Conservation (phyloP, 208 protist species). For the Strigomonas culicis region DNA sequence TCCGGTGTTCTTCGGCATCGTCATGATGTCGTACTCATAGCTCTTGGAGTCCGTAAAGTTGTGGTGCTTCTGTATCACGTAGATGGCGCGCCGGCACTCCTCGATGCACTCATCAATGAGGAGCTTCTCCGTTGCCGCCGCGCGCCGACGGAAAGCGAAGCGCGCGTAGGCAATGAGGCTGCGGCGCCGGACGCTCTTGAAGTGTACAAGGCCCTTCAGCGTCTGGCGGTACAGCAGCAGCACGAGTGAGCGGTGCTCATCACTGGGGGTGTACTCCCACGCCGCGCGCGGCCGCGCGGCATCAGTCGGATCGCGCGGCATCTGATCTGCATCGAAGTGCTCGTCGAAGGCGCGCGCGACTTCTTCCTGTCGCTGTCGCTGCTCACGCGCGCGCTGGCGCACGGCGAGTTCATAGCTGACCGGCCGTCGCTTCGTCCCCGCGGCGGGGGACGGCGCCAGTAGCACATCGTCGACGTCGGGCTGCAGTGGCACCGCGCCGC, state of each 20-base stretch:
- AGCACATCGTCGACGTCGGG: background rate
- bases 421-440: slow-evolving; percentile 22
- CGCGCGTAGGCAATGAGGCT: slow-evolving; percentile 85
- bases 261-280: slow-evolving; percentile 69
- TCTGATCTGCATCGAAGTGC: slow-evolving; percentile 45
- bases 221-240: slow-evolving; percentile 80
- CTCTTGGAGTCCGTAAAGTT: slow-evolving; percentile 65
- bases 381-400: slow-evolving; percentile 26
- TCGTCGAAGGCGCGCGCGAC: slow-evolving; percentile 17
- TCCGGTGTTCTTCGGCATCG: slow-evolving; percentile 82
- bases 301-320: slow-evolving; percentile 45
- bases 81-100: slow-evolving; percentile 76
- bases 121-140: slow-evolving; percentile 77
- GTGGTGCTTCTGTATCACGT: slow-evolving; percentile 83
- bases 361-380: slow-evolving; percentile 14
- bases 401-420: slow-evolving; percentile 49
- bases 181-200: slow-evolving; percentile 68
- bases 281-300: slow-evolving; percentile 21
- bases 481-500: too few relatives aligned
- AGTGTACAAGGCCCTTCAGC: slow-evolving; percentile 75
- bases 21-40: slow-evolving; percentile 87
- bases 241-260: slow-evolving; percentile 75
- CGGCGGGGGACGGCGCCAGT: background rate
- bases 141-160: slow-evolving; percentile 69
- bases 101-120: slow-evolving; percentile 89